phyloP scores from a whole-genome alignment of 2,329 filamentous ascomycete genomes.

The Exutisphaerella laricina region DNA sequence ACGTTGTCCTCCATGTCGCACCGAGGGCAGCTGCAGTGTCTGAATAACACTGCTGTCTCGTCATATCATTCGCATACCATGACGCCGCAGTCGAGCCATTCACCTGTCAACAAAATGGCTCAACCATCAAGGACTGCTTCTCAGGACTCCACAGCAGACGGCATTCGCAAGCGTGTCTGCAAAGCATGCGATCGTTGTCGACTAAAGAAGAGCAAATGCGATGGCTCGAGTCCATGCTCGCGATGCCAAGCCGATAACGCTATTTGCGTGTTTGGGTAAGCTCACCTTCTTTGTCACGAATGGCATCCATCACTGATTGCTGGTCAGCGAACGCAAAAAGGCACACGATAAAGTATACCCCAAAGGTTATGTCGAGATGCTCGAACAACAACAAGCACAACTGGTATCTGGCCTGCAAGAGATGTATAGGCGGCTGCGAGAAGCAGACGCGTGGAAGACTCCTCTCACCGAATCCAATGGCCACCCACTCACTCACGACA shows the following conservation, averaged over 20 bases:
- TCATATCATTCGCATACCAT: slow-evolving; percentile 23
- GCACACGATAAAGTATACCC: slow-evolving; percentile 62
- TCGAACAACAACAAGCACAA: slow-evolving; percentile 60
- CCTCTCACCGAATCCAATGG: slow-evolving; percentile 50
- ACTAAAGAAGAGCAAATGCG: slow-evolving; percentile 64
- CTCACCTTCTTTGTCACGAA: neutral
- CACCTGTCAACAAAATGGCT: slow-evolving; percentile 22
- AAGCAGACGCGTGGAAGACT: slow-evolving; percentile 52
- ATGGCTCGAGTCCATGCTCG: slow-evolving; percentile 56
- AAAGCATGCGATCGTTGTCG: slow-evolving; percentile 63
- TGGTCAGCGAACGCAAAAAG: slow-evolving; percentile 53
- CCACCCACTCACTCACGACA: slow-evolving; percentile 58
- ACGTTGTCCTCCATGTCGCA: slow-evolving; percentile 14
- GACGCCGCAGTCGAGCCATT: slow-evolving; percentile 16
- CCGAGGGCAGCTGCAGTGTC: slow-evolving; percentile 18
- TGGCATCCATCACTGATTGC: slow-evolving; percentile 4
- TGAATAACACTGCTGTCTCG: slow-evolving; percentile 13
- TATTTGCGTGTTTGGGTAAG: slow-evolving; percentile 56
- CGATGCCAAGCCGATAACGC: slow-evolving; percentile 59
- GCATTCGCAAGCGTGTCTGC: slow-evolving; percentile 54
- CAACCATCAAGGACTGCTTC: slow-evolving; percentile 23
- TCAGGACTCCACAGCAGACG: slow-evolving; percentile 25
- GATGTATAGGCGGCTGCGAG: slow-evolving; percentile 50
- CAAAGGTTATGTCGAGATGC: slow-evolving; percentile 64
- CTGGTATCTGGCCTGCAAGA: slow-evolving; percentile 57